Evolutionary conservation across 106 monocot genomes (phyloP), one percentile per base, ranked within the genome.

Genomic region (Acorus calamus): DNA sequence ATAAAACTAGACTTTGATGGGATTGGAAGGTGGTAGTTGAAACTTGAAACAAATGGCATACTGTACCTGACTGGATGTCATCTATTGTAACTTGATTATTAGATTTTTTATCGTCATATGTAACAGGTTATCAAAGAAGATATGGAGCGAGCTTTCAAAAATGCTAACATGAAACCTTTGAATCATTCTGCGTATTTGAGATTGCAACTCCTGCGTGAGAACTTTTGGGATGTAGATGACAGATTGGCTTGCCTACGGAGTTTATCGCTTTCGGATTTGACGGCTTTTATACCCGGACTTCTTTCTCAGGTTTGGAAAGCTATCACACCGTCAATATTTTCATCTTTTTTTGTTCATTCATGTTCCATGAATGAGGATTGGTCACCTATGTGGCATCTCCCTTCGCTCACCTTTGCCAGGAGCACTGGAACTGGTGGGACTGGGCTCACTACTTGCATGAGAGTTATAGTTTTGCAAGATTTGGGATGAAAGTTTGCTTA

Each of bases 71-170:
- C 28, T 28, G 28, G 28, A 28, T 28, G 28, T 28, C 28, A 28
- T 28, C 28, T 28, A 28, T 28, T 28, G 28, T 28, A 28, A 28
- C 28, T 28, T 28, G 28, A 28, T 28, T 28, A 28, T 28, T 28
- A 28, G 28, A 28, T 28, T 28, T 28, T 28, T 28, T 0, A 28
- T 28, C 3, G 2, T 11, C 42, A 5, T 3, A 46, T 64, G 66
- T 60, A 43, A 9, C 66, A 96, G 96, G 91, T 88, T 70, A 88
- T 96, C 42, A 96, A 88, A 66, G 96, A 96, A 57, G 84, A 88
- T 50, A 83, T 87, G 87, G 84, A 85, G 59, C 87, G 96, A 81
- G 69, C 80, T 3, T 87, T 76, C 63, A 87, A 77, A 78, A 96
- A 96, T 58, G 64, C 80, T 6, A 96, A 96, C 66, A 85, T 96